Base-by-base conservation (phyloP, 495 filamentous ascomycete species). In the Friedmanniomyces simplex region DNA sequence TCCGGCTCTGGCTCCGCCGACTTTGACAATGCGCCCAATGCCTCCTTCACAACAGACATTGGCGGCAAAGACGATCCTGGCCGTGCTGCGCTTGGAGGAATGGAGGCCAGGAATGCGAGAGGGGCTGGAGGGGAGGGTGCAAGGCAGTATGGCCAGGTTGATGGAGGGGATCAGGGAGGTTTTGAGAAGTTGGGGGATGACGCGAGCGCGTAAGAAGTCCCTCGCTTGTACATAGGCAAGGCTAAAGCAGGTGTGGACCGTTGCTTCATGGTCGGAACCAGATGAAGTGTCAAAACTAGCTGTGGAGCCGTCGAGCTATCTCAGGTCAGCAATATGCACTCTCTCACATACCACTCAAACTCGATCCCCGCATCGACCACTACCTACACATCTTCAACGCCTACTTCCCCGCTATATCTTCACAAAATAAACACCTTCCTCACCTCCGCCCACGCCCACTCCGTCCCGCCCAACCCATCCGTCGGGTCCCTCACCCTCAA, bases 361-460 rank as follows among this genome's bases (percentile, higher is more conserved):
- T n/a, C n/a, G n/a, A n/a, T n/a, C n/a, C n/a, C n/a, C n/a, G n/a
- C n/a, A n/a, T n/a, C n/a, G n/a, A n/a, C n/a, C n/a, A n/a, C n/a
- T n/a, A n/a, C n/a, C n/a, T n/a, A n/a, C n/a, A n/a, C n/a, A n/a
- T n/a, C n/a, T n/a, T n/a, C n/a, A n/a, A n/a, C 28, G 28, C 3
- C 28, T 32, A 10, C 3, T 10, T 4, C 28, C 10, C 28, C 10
- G 28, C 28, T 32, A 32, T 32, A 10, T 6, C 46, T 8, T 57
- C 51, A 86, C 71, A 84, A 82, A 55, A 96, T 95, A 68, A 83
- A 98, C 21, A 96, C 90, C 71, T 95, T 97, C 77, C 85, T 87
- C 56, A 95, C 70, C 52, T 81, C 75, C 0, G 69, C 72, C 54
- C 72, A 71, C 10, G 72, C 67, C 61, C 78, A 95, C 12, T 84